phyloP scores from a whole-genome alignment of 179 eudicot species.

The Drosera spatulata region DNA sequence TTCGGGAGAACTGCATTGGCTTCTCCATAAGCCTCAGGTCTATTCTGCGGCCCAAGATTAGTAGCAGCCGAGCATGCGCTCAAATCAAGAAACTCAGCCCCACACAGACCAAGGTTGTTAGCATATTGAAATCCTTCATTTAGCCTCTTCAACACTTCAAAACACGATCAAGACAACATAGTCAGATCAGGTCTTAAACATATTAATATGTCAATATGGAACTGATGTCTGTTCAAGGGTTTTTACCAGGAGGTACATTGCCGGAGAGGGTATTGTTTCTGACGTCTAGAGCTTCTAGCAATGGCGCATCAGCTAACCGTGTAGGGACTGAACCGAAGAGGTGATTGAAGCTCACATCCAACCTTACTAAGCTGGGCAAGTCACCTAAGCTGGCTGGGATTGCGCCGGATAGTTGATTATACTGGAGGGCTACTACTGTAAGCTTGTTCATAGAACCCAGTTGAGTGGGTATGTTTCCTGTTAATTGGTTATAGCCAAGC shows the following conservation, averaged over 20 bases:
- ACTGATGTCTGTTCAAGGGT: neutral
- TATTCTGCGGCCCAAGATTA: conserved; percentile 14
- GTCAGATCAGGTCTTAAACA: neutral
- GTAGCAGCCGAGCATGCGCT: conserved; percentile 37
- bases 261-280: conserved; percentile 81
- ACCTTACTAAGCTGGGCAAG: conserved; percentile 36
- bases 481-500: conserved; percentile 72
- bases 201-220: neutral
- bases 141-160: conserved; percentile 57
- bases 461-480: conserved; percentile 75
- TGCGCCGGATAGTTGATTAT: conserved; percentile 65
- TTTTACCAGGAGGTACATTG: conserved; percentile 65
- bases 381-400: conserved; percentile 84
- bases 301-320: conserved; percentile 56
- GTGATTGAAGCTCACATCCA: conserved; percentile 71
- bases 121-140: conserved; percentile 64
- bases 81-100: conserved; percentile 45
- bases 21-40: conserved; percentile 52
- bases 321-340: conserved; percentile 83
- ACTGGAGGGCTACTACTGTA: conserved; percentile 70
- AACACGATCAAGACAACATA: conserved; percentile 1
- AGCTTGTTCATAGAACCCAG: conserved; percentile 68
- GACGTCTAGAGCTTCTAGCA: conserved; percentile 60
- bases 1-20: conserved; percentile 20
- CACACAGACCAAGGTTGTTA: conserved; percentile 78